Evolutionary conservation across 257 asterid genomes (phyloP), one percentile per base, ranked within the genome.

Genomic region (Ilex asprella): DNA sequence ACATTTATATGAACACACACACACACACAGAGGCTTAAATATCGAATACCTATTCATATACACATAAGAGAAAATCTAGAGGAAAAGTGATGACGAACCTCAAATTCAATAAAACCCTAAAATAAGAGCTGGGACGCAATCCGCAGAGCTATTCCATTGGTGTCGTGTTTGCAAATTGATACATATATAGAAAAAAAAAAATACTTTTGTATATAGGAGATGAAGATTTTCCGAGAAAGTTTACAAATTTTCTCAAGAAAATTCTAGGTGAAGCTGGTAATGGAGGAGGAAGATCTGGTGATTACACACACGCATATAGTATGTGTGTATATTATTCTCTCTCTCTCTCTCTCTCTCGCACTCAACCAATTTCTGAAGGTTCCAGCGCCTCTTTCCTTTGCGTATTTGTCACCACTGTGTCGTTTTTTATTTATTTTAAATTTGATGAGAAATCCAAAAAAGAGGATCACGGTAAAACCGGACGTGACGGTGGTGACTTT

Each of bases 331-430:
- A 10, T 13, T 13, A 60, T 31, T 60, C 58, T 41, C 53, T 66
- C 67, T 67, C 15, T 73, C 60, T 68, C 70, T 72, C 78, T 64
- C 69, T 62, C 69, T 30, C 55, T 75, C 21, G 55, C 74, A 76
- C 76, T 69, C 63, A 63, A 75, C 81, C 76, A 77, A 70, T 64
- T 71, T 70, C 70, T 73, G 86, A 83, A 76, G 84, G 58, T 82
- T 80, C 79, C 74, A 63, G 70, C 73, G 60, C 71, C 61, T 63
- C 72, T 46, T 46, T 63, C 21, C 58, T 68, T 69, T 76, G 56
- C 67, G 66, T 72, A 46, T 61, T 56, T 66, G 72, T 39, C 53
- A 53, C 71, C 66, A 47, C 54, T 39, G 41, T 35, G 7, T 35
- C 8, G 41, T 35, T 35, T 35, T 35, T 35, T 35, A 3, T 35